A percentile compares a stretch with the other conserved stretches of the same genome.
Conservation (phyloP, 345 rosid genomes). For the Camelina hispida region DNA sequence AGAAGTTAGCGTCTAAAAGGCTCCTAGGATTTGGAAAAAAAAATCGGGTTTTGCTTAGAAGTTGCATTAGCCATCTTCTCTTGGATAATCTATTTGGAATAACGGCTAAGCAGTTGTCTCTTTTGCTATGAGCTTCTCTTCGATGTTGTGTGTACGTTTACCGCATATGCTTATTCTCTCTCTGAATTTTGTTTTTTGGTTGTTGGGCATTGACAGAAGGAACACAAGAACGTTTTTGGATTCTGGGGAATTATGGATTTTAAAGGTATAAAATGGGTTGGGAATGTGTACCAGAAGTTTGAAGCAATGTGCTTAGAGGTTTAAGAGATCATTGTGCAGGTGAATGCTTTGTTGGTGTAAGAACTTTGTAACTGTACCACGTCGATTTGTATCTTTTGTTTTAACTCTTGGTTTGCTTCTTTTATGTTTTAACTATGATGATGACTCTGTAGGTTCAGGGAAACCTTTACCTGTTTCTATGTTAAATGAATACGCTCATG, state of each 20-base stretch:
- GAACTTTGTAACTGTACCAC: neutral
- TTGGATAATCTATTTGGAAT: slow-evolving; percentile 3
- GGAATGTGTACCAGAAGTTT: slow-evolving; percentile 75
- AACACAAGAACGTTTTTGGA: slow-evolving; percentile 5
- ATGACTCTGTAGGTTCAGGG: slow-evolving; percentile 46
- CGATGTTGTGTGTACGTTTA: slow-evolving; percentile 34
- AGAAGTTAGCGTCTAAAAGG: slow-evolving; percentile 25
- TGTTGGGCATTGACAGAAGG: slow-evolving; percentile 3
- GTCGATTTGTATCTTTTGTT: neutral
- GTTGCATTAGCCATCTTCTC: slow-evolving; percentile 29
- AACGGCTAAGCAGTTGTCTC: slow-evolving; percentile 10
- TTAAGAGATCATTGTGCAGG: slow-evolving; percentile 85
- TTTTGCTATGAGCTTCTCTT: slow-evolving; percentile 12
- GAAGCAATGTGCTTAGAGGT: slow-evolving; percentile 94
- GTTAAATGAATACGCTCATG: slow-evolving; percentile 46
- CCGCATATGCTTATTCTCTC: slow-evolving; percentile 10
- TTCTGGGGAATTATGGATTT: slow-evolving; percentile 52
- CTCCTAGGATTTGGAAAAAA: slow-evolving; percentile 34
- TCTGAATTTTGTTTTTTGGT: slow-evolving; percentile 3
- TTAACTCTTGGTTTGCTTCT: slow-evolving; percentile 4
- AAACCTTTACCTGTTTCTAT: slow-evolving; percentile 26
- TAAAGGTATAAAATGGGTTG: slow-evolving; percentile 77
- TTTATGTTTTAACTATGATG: neutral
- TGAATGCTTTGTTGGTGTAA: slow-evolving; percentile 29
- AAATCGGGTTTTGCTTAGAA: slow-evolving; percentile 39